A percentile compares a stretch with the other conserved stretches of the same genome.
phyloP scores from a whole-genome alignment of 2,329 filamentous ascomycete species.

The Aureobasidium pullulans region DNA sequence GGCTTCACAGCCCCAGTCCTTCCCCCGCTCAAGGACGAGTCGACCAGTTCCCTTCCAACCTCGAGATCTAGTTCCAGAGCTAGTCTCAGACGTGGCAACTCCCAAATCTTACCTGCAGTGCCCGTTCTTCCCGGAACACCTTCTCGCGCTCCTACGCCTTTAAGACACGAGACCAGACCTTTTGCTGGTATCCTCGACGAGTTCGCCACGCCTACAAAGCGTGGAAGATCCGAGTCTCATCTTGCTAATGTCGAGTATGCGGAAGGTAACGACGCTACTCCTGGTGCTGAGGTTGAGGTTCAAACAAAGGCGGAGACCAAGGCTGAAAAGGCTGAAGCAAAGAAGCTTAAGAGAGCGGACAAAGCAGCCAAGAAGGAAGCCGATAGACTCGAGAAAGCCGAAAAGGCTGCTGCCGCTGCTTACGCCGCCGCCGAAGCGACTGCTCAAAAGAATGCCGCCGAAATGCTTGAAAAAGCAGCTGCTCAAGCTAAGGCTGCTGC shows the following conservation, averaged over 20 bases:
- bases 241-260: conserved; percentile 6
- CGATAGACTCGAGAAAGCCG: conserved; percentile 2
- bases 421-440: background rate
- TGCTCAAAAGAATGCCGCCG: conserved; percentile 1
- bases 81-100: conserved; percentile 24
- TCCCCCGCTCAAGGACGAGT: background rate
- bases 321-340: conserved; percentile 11
- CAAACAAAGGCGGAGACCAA: conserved; percentile 1
- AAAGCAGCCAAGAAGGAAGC: conserved; percentile 6
- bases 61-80: conserved; percentile 27
- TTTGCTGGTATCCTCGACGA: background rate
- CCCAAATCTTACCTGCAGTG: conserved; percentile 31
- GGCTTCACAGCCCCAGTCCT: conserved; percentile 29
- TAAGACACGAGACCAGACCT: conserved; percentile 15
- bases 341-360: conserved; percentile 19
- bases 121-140: conserved; percentile 35
- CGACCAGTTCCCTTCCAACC: conserved; percentile 20
- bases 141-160: conserved; percentile 25
- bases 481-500: conserved; percentile 15
- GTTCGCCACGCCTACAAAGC: conserved; percentile 6
- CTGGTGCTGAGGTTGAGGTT: background rate
- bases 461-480: conserved; percentile 1
- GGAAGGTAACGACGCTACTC: background rate
- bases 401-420: conserved; percentile 6
- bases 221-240: conserved; percentile 7